Evolutionary conservation across 176 grass and related monocot genomes (phyloP), one percentile per base, ranked within the genome.

Genomic region (Coix lacrymajobi): DNA sequence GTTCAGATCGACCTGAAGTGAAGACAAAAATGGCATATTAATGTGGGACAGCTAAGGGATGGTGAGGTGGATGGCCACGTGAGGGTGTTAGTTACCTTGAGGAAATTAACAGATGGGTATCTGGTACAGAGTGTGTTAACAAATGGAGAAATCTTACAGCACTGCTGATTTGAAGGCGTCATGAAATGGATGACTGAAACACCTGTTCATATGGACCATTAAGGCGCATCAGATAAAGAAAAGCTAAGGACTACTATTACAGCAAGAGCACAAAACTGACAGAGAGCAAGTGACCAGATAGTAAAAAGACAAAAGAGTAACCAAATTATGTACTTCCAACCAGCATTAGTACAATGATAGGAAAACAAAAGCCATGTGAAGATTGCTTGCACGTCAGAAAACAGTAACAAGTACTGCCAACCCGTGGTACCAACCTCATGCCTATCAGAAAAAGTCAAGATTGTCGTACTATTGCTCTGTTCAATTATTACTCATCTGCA

Each of bases 141-240:
- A 80, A 93, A 99, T 2, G 85, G 79, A n/a, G 91, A 79, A 75
- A 96, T 93, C 80, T 93, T 88, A 58, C 85, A 73, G 73, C 96
- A 96, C 54, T 96, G 85, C 70, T 92, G 93, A 81, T 92, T 99
- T 37, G 84, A 72, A 31, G 85, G 68, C 32, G 74, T 86, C 91
- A 90, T 99, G 89, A 99, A 99, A 91, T 93, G 78, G 74, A 99
- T 78, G 10, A 99, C 96, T 46, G 87, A 93, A 84, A 96, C 87
- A 49, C 96, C 96, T 99, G 84, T 80, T 73, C 10, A 60, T 78
- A 65, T 5, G 44, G 22, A 45, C 20, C 32, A 83, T 68, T 85
- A 71, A 49, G 82, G 30, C 37, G 49, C 7, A 3, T 84, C 39
- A 76, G 75, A 69, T 29, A 64, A 66, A 80, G 40, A 77, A 69